phyloP scores from a whole-genome alignment of 768 basidiomycete genomes.

The Kwoniella botswanensis region DNA sequence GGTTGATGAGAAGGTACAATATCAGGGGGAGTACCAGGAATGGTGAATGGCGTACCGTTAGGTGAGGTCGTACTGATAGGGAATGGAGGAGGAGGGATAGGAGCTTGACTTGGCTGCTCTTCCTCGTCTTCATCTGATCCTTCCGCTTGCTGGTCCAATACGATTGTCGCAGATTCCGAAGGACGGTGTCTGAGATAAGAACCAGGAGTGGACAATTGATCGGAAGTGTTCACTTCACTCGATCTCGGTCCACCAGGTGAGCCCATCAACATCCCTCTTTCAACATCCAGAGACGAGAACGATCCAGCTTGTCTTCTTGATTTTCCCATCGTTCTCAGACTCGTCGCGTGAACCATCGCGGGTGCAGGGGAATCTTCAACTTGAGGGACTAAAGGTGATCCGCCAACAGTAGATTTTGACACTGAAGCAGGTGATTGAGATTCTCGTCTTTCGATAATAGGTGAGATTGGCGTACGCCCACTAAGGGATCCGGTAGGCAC shows the following conservation, averaged over 20 bases:
- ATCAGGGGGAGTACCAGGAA: conserved; percentile 37
- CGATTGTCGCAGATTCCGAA: conserved; percentile 34
- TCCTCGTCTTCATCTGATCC: conserved; percentile 31
- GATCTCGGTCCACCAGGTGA: conserved; percentile 32
- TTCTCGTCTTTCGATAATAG: conserved; percentile 57
- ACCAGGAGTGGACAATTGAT: conserved; percentile 7
- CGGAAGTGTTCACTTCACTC: neutral
- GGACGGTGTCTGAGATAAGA: conserved; percentile 38
- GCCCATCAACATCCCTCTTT: conserved; percentile 72
- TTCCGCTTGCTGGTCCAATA: conserved; percentile 33
- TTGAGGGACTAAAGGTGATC: conserved; percentile 51
- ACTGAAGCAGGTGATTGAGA: conserved; percentile 50
- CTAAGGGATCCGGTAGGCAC: conserved; percentile 54
- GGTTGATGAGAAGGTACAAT: conserved; percentile 22
- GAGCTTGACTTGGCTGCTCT: conserved; percentile 29
- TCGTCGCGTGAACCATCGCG: conserved; percentile 57
- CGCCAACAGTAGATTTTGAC: conserved; percentile 37
- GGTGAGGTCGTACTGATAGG: conserved; percentile 16
- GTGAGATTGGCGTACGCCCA: conserved; percentile 57
- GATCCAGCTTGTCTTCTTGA: conserved; percentile 89
- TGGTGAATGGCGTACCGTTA: conserved; percentile 24
- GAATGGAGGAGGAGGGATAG: conserved; percentile 2
- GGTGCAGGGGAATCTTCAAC: conserved; percentile 57
- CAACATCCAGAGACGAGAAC: conserved; percentile 89
- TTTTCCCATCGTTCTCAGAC: conserved; percentile 28